These are phyloP conservation scores for Blechomonas ayalai DNA, from an alignment of 208 protist species.

Conservation along the genomic window DNA sequence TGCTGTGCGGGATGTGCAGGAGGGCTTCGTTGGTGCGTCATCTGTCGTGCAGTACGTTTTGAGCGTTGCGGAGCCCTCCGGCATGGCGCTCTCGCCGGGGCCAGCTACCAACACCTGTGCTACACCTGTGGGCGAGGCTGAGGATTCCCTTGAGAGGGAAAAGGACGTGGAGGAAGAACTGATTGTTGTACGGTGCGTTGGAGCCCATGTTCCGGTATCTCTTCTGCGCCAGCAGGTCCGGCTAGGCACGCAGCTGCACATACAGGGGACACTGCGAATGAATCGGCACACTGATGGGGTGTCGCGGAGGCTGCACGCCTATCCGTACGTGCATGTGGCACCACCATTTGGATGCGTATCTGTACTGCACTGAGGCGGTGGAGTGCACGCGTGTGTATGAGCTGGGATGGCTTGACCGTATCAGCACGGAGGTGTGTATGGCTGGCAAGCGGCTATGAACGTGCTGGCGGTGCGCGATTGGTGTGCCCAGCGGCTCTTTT, in stretches of 20 bases:
- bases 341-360: conserved; percentile 58
- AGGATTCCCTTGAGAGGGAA: not conserved
- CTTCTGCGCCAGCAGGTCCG: conserved; percentile 41
- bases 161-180: conserved; percentile 50
- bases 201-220: conserved; percentile 29
- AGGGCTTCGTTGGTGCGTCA: conserved; percentile 41
- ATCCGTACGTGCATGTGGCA: conserved; percentile 71
- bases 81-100: not conserved
- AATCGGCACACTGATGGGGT: conserved; percentile 60
- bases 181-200: conserved; percentile 67
- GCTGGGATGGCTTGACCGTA: no score
- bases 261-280: conserved; percentile 58
- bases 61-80: conserved; percentile 9
- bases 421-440: no score
- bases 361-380: conserved; percentile 22
- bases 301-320: conserved; percentile 63
- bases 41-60: conserved; percentile 66
- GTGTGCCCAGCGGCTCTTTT: no score
- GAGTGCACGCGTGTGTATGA: no score
- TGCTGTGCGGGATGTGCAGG: conserved; percentile 58
- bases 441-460: no score
- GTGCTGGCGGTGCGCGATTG: no score
- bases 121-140: not conserved
- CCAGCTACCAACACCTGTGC: not conserved
- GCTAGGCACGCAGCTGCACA: conserved; percentile 36